Evolutionary conservation across 2,329 filamentous ascomycete genomes (phyloP).

Genomic region (Penicillium sp.): DNA sequence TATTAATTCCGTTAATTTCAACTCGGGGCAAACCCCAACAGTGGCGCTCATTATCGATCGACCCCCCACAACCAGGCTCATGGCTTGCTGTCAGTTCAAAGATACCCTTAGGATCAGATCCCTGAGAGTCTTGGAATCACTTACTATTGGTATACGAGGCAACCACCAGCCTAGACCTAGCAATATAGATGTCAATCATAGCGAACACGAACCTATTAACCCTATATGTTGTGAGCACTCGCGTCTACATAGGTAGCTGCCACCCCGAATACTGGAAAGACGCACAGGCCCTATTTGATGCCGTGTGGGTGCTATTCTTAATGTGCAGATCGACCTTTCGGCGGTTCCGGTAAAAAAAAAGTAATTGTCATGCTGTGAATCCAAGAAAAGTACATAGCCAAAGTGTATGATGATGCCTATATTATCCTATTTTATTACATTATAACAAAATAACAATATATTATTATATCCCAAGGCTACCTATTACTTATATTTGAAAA

Average conservation of each 20-base stretch:
- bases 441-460: too few relatives aligned
- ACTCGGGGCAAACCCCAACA: slow-evolving; percentile 4
- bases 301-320: slow-evolving; percentile 23
- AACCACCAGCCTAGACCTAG: neutral
- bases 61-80: neutral
- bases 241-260: slow-evolving; percentile 10
- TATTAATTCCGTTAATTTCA: neutral
- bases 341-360: slow-evolving; percentile 5
- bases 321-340: slow-evolving; percentile 20
- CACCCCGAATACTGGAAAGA: neutral
- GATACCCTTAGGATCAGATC: slow-evolving; percentile 7
- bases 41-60: slow-evolving; percentile 23
- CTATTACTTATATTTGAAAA: too few relatives aligned
- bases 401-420: neutral
- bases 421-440: neutral
- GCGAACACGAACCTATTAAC: neutral
- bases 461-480: too few relatives aligned
- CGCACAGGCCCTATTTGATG: slow-evolving; percentile 17
- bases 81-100: neutral
- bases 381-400: neutral
- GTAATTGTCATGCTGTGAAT: neutral
- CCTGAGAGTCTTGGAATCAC: neutral
- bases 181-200: neutral
- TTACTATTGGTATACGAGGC: neutral
- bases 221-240: neutral